Evolutionary conservation across 805 yeast genomes (phyloP), one percentile per base, ranked within the genome.

Genomic region (Yarrowia bubula): DNA sequence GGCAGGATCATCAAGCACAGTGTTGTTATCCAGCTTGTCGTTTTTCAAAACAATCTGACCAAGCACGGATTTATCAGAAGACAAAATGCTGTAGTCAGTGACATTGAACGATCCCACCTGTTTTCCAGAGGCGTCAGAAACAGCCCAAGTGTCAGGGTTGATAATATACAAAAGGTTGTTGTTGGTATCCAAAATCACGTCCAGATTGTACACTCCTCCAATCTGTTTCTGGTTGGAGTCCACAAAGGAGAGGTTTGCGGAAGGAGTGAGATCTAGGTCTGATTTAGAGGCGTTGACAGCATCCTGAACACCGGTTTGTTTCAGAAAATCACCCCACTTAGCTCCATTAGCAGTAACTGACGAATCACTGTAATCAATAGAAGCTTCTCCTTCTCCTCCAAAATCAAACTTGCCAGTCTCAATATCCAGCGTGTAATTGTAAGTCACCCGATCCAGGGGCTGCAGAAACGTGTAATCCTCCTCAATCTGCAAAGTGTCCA

Each of bases 201-300:
- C 58, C 35, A 51, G 58, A 22, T 51, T 38, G 43, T 37, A 38
- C 8, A 51, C 43, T 37, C 58, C 58, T 37, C 58, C 58, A 51
- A 51, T 51, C 35, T 17, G 13, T 2, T 14, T 14, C n/a, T 38
- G 18, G 32, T 51, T 8, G 4, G 33, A 18, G 33, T 38, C 58
- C 35, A 38, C 43, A 38, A 51, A 51, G n/a, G 43, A 6, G 7
- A 51, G 18, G 32, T 51, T 51, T 13, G 35, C 33, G 9, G n/a
- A n/a, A 3, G 43, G 43, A 8, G 13, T 3, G 10, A 51, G 43
- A 5, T 37, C 58, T 9, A 51, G 58, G 6, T 51, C 58, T 5
- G 41, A 22, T 14, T 37, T 37, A 11, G 8, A 4, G 13, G 55
- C 41, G 22, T 37, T 22, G 43, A 43, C 6, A 9, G 18, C 58